Evolutionary conservation across 1,284 basidiomycete species (phyloP), one percentile per base, ranked within the genome.

Genomic region (Cutaneotrichosporon mucoides): DNA sequence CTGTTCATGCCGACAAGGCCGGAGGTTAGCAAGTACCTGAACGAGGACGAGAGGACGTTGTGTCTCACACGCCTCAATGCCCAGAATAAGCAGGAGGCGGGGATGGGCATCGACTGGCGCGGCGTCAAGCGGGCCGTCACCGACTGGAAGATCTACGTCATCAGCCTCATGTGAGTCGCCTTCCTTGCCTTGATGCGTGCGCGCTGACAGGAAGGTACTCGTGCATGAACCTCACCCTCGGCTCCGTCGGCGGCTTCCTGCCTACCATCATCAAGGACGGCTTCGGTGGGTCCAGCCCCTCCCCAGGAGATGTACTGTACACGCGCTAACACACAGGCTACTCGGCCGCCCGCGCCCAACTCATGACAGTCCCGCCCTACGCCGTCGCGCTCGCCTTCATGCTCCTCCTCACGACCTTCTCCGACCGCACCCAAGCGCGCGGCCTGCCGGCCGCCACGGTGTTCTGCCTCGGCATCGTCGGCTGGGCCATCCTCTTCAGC

Each of bases 291-390:
- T 24, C n/a, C n/a, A n/a, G n/a, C n/a, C n/a, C n/a, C n/a, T n/a
- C n/a, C n/a, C n/a, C n/a, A n/a, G n/a, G n/a, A n/a, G n/a, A n/a
- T n/a, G n/a, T n/a, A n/a, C n/a, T n/a, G n/a, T n/a, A n/a, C n/a
- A n/a, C n/a, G n/a, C n/a, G 12, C 38, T 40, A 12, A 40, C 38
- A 4, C n/a, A 2, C 38, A 40, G 38, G 83, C 3, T 82, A 82
- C 69, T 74, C 73, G 34, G 73, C 76, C 40, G 78, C 82, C 8
- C 63, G 72, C 37, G 82, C 83, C 1, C 84, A 85, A 68, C 78
- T 85, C n/a, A 81, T 82, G 75, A 83, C 90, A 0, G 89, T 92
- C 6, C 90, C 90, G 3, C 89, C 90, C 13, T 91, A 91, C 67
- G 88, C 85, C 3, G 84, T 86, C 10, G 85, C 88, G 0, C 83